Evolutionary conservation across 2,329 filamentous ascomycete species (phyloP), one percentile per base, ranked within the genome.

Genomic region (Mycosphaerella sp.): DNA sequence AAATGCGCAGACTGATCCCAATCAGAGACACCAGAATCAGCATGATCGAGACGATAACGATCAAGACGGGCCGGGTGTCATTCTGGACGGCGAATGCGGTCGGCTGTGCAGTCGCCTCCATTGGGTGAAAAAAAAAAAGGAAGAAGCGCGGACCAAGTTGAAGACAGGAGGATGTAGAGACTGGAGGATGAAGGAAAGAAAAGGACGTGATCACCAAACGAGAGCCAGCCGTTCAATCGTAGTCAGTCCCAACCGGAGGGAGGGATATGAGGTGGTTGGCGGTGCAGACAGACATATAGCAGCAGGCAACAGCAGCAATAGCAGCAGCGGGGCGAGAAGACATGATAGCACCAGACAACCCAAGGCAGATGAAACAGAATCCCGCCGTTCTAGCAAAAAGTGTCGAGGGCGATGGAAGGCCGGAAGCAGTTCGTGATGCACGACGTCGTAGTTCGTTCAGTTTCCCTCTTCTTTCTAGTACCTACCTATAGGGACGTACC

Each of bases 21-120:
- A 54, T n/a, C 4, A 50, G 43, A 14, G 53, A 53, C 1, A 58
- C 32, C 8, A 50, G 41, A 42, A 53, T 48, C 4, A 60, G 54
- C 9, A 52, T 45, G 10, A 58, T 41, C 4, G 58, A 58, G 21
- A 53, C n/a, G n/a, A 54, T 53, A 40, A 60, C 47, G 8, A 60
- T 51, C 10, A 56, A 47, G 12, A 55, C 9, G 34, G 58, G 58
- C 32, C 54, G 47, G 51, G 48, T 57, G 29, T 46, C 51, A 38
- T 42, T 39, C 8, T 41, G 42, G 5, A 29, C 26, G 26, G 26
- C 5, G 1, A 17, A 11, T n/a, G 34, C 7, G 17, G 34, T 36
- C 23, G 8, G 45, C 23, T 9, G 32, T 17, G 11, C 29, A 29
- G 26, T 14, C 10, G 17, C 42, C 21, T 31, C 23, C 48, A 51